Conservation (phyloP, 2,329 filamentous ascomycete species). For the Claviceps sp. region DNA sequence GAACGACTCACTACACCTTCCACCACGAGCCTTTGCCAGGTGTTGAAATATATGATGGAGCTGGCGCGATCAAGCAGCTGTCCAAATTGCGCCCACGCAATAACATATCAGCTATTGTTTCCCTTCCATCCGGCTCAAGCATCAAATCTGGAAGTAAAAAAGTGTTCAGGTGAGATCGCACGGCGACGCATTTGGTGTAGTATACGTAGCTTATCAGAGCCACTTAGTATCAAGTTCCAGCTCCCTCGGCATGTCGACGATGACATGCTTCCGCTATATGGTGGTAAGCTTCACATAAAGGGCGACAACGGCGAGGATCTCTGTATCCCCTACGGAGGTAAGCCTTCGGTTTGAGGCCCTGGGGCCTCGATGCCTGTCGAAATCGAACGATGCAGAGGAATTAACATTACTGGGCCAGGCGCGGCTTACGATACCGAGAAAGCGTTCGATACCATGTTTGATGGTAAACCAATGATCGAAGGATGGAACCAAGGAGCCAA, state of each 20-base stretch:
- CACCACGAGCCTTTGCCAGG: slow-evolving; percentile 28
- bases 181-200: neutral
- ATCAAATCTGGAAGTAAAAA: slow-evolving; percentile 17
- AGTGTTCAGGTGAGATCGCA: slow-evolving; percentile 14
- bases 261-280: slow-evolving; percentile 27
- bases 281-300: slow-evolving; percentile 28
- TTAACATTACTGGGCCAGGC: slow-evolving; percentile 9
- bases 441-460: slow-evolving; percentile 24
- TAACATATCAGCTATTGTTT: slow-evolving; percentile 16
- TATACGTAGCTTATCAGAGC: neutral
- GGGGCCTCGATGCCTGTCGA: neutral
- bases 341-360: neutral
- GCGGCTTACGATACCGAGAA: slow-evolving; percentile 25
- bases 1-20: slow-evolving; percentile 27
- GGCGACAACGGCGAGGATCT: slow-evolving; percentile 27
- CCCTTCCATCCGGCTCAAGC: slow-evolving; percentile 14
- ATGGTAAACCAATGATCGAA: slow-evolving; percentile 12
- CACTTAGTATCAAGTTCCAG: slow-evolving; percentile 16
- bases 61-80: slow-evolving; percentile 16
- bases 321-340: slow-evolving; percentile 28
- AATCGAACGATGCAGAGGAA: neutral
- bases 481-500: slow-evolving; percentile 8
- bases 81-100: slow-evolving; percentile 15
- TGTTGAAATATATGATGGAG: slow-evolving; percentile 17
- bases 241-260: slow-evolving; percentile 17